A percentile compares a stretch with the other conserved stretches of the same genome.
phyloP scores from a whole-genome alignment of 2,329 filamentous ascomycete species.

The Aspergillus proliferans region DNA sequence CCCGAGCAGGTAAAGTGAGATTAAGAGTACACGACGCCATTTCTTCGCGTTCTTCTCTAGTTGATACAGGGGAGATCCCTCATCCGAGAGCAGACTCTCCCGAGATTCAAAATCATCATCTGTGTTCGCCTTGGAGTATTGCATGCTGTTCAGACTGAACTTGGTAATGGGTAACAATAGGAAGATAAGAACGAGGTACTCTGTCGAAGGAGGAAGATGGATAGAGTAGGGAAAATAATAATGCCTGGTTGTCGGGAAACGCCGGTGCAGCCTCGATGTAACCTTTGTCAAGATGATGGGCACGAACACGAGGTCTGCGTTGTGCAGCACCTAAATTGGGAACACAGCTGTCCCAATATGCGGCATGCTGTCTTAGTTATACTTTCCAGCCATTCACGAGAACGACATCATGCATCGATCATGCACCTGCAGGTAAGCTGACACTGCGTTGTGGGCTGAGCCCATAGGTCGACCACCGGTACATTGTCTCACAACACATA shows the following conservation, averaged over 20 bases:
- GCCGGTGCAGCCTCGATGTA: neutral
- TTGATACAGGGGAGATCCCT: conserved; percentile 5
- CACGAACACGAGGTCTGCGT: too few relatives aligned
- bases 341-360: too few relatives aligned
- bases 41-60: neutral
- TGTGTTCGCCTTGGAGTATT: conserved; percentile 1
- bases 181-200: neutral
- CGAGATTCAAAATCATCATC: conserved; percentile 5
- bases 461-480: neutral
- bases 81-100: conserved; percentile 11
- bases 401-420: neutral
- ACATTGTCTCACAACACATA: neutral
- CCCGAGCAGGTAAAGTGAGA: conserved; percentile 4
- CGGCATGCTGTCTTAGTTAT: neutral
- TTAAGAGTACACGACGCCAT: neutral
- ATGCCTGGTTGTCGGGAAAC: neutral
- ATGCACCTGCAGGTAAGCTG: neutral
- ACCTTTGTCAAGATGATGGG: too few relatives aligned
- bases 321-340: too few relatives aligned
- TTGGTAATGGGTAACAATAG: neutral
- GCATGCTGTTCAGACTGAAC: conserved; percentile 1
- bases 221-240: neutral
- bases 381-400: neutral
- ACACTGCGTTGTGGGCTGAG: neutral
- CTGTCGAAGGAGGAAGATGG: neutral